Evolutionary conservation across 768 basidiomycete genomes (phyloP).

Genomic region (Tricholoma hemisulphureum): DNA sequence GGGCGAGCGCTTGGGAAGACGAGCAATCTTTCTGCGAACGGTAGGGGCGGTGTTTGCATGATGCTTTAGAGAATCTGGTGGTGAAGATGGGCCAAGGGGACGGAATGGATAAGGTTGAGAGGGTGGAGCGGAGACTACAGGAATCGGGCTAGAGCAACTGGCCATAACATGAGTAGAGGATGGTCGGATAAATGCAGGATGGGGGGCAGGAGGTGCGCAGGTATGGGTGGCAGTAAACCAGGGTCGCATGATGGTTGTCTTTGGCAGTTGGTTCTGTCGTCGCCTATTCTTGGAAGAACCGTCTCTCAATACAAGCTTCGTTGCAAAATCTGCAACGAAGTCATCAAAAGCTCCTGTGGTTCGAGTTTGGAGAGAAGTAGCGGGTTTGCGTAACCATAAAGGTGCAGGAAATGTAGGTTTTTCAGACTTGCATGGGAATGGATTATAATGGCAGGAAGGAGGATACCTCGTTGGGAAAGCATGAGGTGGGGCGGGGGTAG

Average conservation of each 20-base stretch:
- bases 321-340: constrained; percentile 16
- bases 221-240: constrained; percentile 27
- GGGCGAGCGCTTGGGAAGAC: constrained; percentile 27
- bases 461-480: constrained; percentile 27
- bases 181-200: constrained; percentile 23
- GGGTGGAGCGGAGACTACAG: not conserved
- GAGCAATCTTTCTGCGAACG: constrained; percentile 18
- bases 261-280: not conserved
- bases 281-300: not conserved
- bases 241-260: not conserved
- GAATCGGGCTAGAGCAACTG: not conserved
- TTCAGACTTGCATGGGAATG: constrained; percentile 10
- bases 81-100: constrained; percentile 5
- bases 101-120: constrained; percentile 5
- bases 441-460: not conserved
- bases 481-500: constrained; percentile 15
- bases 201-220: constrained; percentile 23
- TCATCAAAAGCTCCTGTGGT: constrained; percentile 25
- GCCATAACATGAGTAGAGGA: not conserved
- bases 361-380: not conserved
- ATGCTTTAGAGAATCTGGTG: not conserved
- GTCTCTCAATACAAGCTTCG: constrained; percentile 24
- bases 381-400: constrained; percentile 31
- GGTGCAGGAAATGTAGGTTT: constrained; percentile 28
- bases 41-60: not conserved